Evolutionary conservation across 192 early-diverging fungal genomes (phyloP).

Genomic region (Gonapodya prolifera): DNA sequence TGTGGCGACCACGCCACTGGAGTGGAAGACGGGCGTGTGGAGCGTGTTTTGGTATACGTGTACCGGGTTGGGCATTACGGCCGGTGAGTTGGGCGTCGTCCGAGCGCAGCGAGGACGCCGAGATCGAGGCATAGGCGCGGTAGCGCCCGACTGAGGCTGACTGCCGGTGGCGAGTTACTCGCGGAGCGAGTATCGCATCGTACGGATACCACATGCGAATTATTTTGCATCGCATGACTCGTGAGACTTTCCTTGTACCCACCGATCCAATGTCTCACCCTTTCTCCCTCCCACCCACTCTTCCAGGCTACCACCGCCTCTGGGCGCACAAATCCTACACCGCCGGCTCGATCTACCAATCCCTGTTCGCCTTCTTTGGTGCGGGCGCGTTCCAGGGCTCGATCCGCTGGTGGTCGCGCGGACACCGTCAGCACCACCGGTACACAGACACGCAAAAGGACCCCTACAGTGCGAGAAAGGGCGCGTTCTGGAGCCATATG

Average conservation of each 20-base stretch:
- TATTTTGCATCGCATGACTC: background rate
- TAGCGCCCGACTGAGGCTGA: background rate
- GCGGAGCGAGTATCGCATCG: slow-evolving; percentile 2
- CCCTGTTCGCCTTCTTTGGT: slow-evolving; percentile 46
- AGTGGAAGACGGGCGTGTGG: slow-evolving; percentile 57
- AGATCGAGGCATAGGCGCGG: background rate
- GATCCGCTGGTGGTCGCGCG: slow-evolving; percentile 75
- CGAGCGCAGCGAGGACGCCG: background rate
- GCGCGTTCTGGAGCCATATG: slow-evolving; percentile 70
- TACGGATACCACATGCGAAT: slow-evolving; percentile 18
- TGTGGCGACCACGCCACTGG: slow-evolving; percentile 52
- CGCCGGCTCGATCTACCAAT: slow-evolving; percentile 25
- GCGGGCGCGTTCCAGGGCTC: slow-evolving; percentile 69
- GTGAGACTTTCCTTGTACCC: background rate
- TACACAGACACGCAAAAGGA: slow-evolving; percentile 77
- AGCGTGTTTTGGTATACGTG: slow-evolving; percentile 56
- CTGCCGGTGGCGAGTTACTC: too few species aligned
- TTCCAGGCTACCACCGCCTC: slow-evolving; percentile 64
- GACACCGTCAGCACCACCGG: slow-evolving; percentile 78
- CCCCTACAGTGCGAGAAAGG: slow-evolving; percentile 67
- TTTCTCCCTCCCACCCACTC: background rate
- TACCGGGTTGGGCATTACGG: slow-evolving; percentile 81
- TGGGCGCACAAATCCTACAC: slow-evolving; percentile 71
- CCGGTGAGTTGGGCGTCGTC: slow-evolving; percentile 32
- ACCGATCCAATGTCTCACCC: background rate